Conservation (phyloP, 1,284 basidiomycete species). For the Cerrena zonata region DNA sequence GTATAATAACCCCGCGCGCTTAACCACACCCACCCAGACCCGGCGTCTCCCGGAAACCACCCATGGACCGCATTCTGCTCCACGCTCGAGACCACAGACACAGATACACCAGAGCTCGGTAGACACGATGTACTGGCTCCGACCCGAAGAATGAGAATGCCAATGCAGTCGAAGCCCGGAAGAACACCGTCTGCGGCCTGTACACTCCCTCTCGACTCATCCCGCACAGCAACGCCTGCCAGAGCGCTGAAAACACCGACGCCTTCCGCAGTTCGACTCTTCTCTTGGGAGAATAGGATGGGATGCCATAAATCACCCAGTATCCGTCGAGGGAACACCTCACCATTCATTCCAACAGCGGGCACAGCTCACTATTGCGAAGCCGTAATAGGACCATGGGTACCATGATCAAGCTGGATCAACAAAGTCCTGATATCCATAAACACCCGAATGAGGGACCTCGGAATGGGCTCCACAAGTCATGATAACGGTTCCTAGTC, state of each 20-base stretch:
- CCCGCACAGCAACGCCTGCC: background rate
- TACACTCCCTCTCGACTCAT: background rate
- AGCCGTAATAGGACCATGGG: background rate
- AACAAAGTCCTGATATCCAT: background rate
- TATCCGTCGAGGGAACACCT: background rate
- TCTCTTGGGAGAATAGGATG: background rate
- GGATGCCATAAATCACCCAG: background rate
- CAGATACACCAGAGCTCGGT: too few species aligned
- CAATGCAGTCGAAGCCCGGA: background rate
- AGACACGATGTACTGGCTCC: background rate
- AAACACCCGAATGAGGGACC: background rate
- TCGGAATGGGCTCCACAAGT: too few species aligned
- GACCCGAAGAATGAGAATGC: background rate
- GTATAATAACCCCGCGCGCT: background rate
- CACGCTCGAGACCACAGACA: too few species aligned
- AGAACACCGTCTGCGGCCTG: background rate
- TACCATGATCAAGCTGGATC: background rate
- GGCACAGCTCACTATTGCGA: constrained; percentile 3
- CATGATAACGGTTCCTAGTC: too few species aligned
- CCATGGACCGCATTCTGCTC: background rate
- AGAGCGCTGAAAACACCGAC: background rate
- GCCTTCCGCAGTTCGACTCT: background rate
- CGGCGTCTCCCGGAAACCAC: background rate
- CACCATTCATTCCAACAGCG: constrained; percentile 2
- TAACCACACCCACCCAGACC: background rate